Percentiles rank a stretch among this genome's conserved stretches.
Conservation (phyloP, 306 rosid species). For the Begonia peltatifolia region DNA sequence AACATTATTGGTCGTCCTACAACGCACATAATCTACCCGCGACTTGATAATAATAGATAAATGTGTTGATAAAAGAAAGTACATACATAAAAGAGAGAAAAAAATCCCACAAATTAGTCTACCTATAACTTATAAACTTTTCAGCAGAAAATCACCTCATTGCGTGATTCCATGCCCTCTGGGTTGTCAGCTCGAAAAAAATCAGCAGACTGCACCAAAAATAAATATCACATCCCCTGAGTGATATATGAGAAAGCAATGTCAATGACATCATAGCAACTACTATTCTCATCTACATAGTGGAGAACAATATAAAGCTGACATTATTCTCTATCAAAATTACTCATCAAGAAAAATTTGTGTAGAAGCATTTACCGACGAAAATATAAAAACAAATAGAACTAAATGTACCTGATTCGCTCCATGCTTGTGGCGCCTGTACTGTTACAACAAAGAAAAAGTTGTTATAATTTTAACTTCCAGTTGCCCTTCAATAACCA, state of each 20-base stretch:
- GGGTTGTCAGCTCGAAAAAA: conserved; percentile 96
- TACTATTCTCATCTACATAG: not conserved
- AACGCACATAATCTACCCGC: too few species aligned
- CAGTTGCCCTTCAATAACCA: not conserved
- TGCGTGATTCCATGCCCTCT: conserved; percentile 94
- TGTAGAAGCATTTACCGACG: not conserved
- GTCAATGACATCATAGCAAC: conserved; percentile 7
- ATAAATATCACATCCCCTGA: too few species aligned
- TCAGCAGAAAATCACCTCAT: conserved; percentile 58
- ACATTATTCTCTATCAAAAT: not conserved
- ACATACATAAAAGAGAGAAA: not conserved
- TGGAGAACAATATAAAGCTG: not conserved
- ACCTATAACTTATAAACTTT: conserved; percentile 12
- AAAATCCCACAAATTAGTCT: not conserved
- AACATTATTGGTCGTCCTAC: too few species aligned
- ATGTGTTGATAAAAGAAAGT: too few species aligned
- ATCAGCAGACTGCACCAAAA: conserved; percentile 73
- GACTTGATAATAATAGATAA: too few species aligned
- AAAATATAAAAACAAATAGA: not conserved
- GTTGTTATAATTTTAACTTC: conserved; percentile 4
- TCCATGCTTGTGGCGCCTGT: conserved; percentile 97
- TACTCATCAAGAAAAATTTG: not conserved
- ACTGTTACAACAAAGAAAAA: conserved; percentile 40
- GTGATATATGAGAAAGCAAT: too few species aligned
- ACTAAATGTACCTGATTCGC: conserved; percentile 56